phyloP scores from a whole-genome alignment of 257 asterid species.

The Rehmannia glutinosa region DNA sequence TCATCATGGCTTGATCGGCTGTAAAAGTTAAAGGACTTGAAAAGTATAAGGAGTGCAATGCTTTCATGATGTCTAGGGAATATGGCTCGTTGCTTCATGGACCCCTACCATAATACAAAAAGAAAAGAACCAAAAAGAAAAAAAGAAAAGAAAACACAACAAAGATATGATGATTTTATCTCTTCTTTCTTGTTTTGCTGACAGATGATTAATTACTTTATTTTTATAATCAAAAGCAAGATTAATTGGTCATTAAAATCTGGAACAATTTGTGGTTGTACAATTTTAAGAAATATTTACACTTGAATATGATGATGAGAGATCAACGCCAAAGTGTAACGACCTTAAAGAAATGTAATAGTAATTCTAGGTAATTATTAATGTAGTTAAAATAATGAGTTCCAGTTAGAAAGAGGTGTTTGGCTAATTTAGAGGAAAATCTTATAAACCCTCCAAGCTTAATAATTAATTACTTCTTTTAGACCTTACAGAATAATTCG shows the following conservation, averaged over 20 bases:
- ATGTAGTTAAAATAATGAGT: not conserved
- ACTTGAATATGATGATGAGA: not conserved
- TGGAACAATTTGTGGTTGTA: constrained; percentile 8
- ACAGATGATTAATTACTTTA: constrained; percentile 7
- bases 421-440: not conserved
- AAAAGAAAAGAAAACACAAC: not conserved
- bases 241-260: not conserved
- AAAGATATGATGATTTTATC: constrained; percentile 15
- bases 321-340: not conserved
- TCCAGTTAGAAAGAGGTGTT: not conserved
- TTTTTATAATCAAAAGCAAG: not conserved
- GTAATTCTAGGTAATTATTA: not conserved
- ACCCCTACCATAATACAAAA: constrained; percentile 21
- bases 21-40: constrained; percentile 33
- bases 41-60: constrained; percentile 28
- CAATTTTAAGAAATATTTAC: not conserved
- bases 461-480: not conserved
- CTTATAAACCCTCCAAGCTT: too few species aligned
- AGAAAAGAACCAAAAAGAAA: not conserved
- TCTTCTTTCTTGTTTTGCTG: not conserved
- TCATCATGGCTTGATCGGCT: constrained; percentile 41
- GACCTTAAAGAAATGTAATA: not conserved
- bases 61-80: constrained; percentile 38
- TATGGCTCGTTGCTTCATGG: constrained; percentile 24
- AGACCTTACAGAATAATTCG: not conserved